These are phyloP conservation scores for Balansia obtecta DNA, from an alignment of 2,329 filamentous ascomycete genomes.

Conservation along the genomic window DNA sequence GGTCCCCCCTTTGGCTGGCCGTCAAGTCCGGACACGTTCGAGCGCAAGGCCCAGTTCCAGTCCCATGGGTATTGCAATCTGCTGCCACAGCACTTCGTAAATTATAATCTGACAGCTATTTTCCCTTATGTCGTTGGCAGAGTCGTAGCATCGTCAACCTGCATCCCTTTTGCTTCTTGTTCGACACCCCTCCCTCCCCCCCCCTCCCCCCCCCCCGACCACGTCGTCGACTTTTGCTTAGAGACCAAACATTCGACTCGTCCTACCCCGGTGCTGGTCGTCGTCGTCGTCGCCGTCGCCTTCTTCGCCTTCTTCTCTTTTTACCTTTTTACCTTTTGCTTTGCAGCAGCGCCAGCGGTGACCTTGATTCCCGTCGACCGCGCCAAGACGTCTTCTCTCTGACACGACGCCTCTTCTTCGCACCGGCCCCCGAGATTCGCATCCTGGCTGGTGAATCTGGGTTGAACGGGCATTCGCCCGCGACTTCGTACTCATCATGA, in stretches of 20 bases:
- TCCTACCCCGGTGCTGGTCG: neutral
- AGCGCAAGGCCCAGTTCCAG: neutral
- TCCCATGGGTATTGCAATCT: neutral
- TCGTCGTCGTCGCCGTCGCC: neutral
- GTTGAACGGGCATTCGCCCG: slow-evolving; percentile 27
- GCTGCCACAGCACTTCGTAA: neutral
- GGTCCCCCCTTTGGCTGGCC: neutral
- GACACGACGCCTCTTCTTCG: neutral
- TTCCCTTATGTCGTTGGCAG: neutral
- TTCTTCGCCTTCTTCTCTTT: too few relatives aligned
- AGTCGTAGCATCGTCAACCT: neutral
- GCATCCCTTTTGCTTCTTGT: neutral
- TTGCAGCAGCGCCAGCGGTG: neutral
- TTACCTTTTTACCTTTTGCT: neutral
- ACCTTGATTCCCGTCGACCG: slow-evolving; percentile 5
- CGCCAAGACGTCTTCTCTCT: neutral
- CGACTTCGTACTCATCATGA: slow-evolving; percentile 22
- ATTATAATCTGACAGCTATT: neutral
- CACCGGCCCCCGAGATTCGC: slow-evolving; percentile 7
- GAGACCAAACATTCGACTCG: neutral
- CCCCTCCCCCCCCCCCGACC: neutral
- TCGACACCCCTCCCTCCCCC: too few relatives aligned
- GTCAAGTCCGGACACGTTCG: neutral
- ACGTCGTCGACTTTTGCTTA: neutral
- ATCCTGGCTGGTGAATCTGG: slow-evolving; percentile 25